Conservation (phyloP, 208 protist species). For the Endotrypanum monterogeii region DNA sequence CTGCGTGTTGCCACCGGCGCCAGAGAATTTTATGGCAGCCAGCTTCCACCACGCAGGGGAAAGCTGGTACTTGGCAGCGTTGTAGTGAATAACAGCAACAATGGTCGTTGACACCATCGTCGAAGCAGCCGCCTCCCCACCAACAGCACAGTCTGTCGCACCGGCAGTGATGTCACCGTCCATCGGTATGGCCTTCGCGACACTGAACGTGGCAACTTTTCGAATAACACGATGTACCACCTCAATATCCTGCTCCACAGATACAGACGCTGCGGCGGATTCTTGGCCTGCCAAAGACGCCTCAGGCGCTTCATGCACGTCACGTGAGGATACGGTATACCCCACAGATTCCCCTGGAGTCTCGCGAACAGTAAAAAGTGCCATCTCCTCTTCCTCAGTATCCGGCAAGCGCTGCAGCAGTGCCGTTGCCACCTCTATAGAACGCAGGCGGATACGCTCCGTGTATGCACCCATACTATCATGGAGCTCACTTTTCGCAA, state of each 20-base stretch:
- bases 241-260: constrained; percentile 9
- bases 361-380: constrained; percentile 4
- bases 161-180: neutral
- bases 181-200: neutral
- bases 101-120: constrained; percentile 8
- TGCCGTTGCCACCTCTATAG: constrained; percentile 17
- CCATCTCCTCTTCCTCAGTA: neutral
- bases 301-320: neutral
- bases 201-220: neutral
- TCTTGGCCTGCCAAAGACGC: no score
- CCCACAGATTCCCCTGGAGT: constrained; percentile 9
- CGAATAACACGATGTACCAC: constrained; percentile 20
- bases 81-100: constrained; percentile 27
- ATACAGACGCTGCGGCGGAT: neutral
- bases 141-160: neutral
- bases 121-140: neutral
- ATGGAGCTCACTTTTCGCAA: neutral
- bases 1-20: neutral
- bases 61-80: constrained; percentile 8
- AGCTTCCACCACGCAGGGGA: neutral
- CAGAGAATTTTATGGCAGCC: neutral
- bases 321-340: constrained; percentile 6
- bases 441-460: constrained; percentile 19
- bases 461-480: constrained; percentile 5
- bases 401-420: constrained; percentile 17